Evolutionary conservation across 257 asterid genomes (phyloP).

Genomic region (Solanum phureja): DNA sequence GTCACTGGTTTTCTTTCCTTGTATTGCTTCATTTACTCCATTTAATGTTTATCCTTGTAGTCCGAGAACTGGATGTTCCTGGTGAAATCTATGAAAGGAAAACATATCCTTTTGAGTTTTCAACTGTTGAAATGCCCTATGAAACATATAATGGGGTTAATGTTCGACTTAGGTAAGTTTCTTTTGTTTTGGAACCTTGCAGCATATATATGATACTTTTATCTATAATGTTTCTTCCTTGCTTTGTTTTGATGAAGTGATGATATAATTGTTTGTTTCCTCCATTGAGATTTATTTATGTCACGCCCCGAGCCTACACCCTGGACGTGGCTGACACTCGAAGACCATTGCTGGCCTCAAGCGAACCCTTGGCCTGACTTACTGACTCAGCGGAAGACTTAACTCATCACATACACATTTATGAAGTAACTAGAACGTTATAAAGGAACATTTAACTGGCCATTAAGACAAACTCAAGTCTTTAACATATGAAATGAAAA

Average conservation of each 20-base stretch:
- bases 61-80: constrained; percentile 88
- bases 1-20: not conserved
- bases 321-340: too few relatives aligned
- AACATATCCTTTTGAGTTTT: constrained; percentile 91
- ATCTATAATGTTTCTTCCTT: not conserved
- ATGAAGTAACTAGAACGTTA: too few relatives aligned
- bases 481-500: too few relatives aligned
- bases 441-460: too few relatives aligned
- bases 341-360: too few relatives aligned
- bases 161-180: constrained; percentile 82
- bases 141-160: constrained; percentile 91
- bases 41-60: constrained; percentile 21
- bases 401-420: too few relatives aligned
- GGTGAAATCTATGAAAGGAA: constrained; percentile 93
- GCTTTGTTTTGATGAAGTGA: not conserved
- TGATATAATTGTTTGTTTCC: not conserved
- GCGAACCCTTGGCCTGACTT: too few relatives aligned
- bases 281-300: not conserved
- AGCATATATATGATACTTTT: not conserved
- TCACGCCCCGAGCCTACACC: too few relatives aligned
- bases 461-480: too few relatives aligned
- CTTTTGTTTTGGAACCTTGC: not conserved
- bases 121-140: constrained; percentile 98
- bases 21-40: not conserved
- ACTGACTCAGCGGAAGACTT: too few relatives aligned